Conservation (phyloP, 2,329 filamentous ascomycete species). For the Trichoderma polysporum region DNA sequence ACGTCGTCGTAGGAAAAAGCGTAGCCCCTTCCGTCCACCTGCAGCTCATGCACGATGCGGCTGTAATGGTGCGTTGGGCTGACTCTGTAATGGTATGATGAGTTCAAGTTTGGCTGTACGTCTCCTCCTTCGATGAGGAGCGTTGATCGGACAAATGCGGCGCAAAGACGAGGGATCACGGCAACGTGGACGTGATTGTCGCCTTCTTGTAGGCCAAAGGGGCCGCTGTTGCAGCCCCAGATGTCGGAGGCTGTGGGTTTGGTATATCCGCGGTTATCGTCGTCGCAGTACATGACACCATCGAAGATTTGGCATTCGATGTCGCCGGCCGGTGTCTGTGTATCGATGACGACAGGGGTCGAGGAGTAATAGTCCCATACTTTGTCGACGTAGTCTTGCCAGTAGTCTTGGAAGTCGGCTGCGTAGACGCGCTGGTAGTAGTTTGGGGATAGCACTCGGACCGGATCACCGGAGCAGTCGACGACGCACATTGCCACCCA, state of each 20-base stretch:
- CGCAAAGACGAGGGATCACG: conserved; percentile 49
- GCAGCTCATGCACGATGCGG: conserved; percentile 58
- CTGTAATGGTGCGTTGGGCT: conserved; percentile 56
- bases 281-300: conserved; percentile 39
- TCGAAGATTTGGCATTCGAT: conserved; percentile 42
- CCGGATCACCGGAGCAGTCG: conserved; percentile 34
- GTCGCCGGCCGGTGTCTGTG: conserved; percentile 40
- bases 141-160: conserved; percentile 50
- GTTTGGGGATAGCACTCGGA: conserved; percentile 48
- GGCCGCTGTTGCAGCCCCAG: conserved; percentile 52
- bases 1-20: conserved; percentile 70
- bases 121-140: conserved; percentile 48
- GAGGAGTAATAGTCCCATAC: conserved; percentile 46
- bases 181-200: conserved; percentile 45
- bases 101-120: conserved; percentile 42
- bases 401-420: conserved; percentile 43
- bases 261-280: conserved; percentile 43
- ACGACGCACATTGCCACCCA: conserved; percentile 49
- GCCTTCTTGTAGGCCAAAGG: conserved; percentile 39
- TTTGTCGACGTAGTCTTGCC: conserved; percentile 44
- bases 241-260: conserved; percentile 48
- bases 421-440: conserved; percentile 39
- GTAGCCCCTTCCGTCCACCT: conserved; percentile 61
- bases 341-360: conserved; percentile 43
- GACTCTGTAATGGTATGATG: conserved; percentile 45